Conservation (phyloP, 108 stramenopile species). For the Nitzschia inconspicua region DNA sequence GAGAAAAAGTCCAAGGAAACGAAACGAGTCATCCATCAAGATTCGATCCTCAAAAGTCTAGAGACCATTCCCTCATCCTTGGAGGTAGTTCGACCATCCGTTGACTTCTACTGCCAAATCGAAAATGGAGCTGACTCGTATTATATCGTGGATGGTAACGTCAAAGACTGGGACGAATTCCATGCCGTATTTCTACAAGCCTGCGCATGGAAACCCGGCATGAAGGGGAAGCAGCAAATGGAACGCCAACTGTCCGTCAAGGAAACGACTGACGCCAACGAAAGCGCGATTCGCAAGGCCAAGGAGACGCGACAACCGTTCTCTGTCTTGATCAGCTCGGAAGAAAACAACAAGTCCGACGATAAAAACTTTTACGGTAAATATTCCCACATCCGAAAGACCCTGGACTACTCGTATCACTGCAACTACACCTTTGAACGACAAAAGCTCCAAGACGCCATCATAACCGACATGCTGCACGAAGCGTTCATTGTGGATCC, state of each 20-base stretch:
- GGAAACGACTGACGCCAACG: slow-evolving; percentile 4
- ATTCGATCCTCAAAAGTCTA: slow-evolving; percentile 39
- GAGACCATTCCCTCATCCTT: slow-evolving; percentile 55
- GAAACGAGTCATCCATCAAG: slow-evolving; percentile 47
- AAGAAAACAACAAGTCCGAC: slow-evolving; percentile 45
- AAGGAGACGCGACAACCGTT: slow-evolving; percentile 16
- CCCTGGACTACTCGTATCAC: slow-evolving; percentile 68
- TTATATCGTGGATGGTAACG: slow-evolving; percentile 32
- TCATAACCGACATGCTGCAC: slow-evolving; percentile 53
- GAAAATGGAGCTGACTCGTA: slow-evolving; percentile 27
- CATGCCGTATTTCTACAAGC: slow-evolving; percentile 55
- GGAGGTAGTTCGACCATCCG: slow-evolving; percentile 29
- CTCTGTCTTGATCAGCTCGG: slow-evolving; percentile 36
- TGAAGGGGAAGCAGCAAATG: slow-evolving; percentile 27
- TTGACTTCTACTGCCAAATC: slow-evolving; percentile 61
- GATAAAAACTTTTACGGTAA: slow-evolving; percentile 50
- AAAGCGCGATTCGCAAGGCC: not conserved
- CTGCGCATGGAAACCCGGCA: slow-evolving; percentile 42
- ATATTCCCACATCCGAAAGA: slow-evolving; percentile 56
- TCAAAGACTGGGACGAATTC: slow-evolving; percentile 60
- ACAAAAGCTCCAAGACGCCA: slow-evolving; percentile 68
- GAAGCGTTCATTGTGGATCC: slow-evolving; percentile 54
- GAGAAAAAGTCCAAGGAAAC: slow-evolving; percentile 37
- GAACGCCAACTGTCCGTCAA: slow-evolving; percentile 5
- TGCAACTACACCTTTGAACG: slow-evolving; percentile 61